Percentiles rank a stretch among this genome's conserved stretches.
phyloP scores from a whole-genome alignment of 78 protist species.

The Cavenderia fasciculata region DNA sequence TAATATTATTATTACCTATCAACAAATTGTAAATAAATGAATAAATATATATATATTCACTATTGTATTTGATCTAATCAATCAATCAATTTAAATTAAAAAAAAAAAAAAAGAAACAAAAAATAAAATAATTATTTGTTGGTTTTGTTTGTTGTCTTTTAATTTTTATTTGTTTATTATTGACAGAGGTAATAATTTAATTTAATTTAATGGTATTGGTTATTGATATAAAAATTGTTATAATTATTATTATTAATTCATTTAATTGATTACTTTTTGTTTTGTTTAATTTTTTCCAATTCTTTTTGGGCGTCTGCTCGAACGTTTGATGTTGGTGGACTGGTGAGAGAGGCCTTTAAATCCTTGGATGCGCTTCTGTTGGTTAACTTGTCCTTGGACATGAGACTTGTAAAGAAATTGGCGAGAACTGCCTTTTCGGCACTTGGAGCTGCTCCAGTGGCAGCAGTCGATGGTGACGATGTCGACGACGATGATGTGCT shows the following conservation, averaged over 20 bases:
- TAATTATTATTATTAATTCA: not conserved
- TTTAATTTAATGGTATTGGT: not conserved
- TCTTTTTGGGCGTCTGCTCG: slow-evolving; percentile 71
- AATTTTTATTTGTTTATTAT: not conserved
- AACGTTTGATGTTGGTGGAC: slow-evolving; percentile 16
- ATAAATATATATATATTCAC: not conserved
- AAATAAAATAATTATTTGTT: not conserved
- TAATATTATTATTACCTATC: not conserved
- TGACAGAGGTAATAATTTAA: no score
- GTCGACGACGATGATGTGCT: not conserved
- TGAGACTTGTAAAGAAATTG: slow-evolving; percentile 72
- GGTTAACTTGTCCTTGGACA: slow-evolving; percentile 54
- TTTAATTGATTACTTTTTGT: slow-evolving; percentile 4
- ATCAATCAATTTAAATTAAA: not conserved
- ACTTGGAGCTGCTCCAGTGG: slow-evolving; percentile 4
- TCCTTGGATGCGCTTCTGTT: slow-evolving; percentile 17
- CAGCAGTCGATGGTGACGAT: not conserved
- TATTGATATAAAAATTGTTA: not conserved
- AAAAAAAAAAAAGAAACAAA: not conserved
- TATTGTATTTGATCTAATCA: not conserved
- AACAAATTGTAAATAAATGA: not conserved
- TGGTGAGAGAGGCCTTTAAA: slow-evolving; percentile 23
- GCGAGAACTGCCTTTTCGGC: slow-evolving; percentile 76
- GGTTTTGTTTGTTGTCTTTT: not conserved
- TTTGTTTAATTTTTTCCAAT: slow-evolving; percentile 47